Percentiles rank a stretch among this genome's conserved stretches.
Evolutionary conservation across 805 yeast genomes (phyloP).

Genomic region (Priceomyces castillae): DNA sequence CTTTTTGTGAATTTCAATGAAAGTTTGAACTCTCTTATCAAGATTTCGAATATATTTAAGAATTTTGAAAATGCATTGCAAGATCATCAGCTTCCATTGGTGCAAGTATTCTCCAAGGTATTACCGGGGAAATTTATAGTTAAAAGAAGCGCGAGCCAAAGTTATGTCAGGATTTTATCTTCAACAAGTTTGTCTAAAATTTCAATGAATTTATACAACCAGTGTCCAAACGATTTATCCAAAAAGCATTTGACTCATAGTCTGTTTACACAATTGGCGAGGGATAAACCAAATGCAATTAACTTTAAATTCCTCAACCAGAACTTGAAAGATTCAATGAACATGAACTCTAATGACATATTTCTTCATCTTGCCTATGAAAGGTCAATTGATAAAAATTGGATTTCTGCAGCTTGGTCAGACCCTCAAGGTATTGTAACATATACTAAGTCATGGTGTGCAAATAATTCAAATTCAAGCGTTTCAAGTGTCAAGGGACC

Average conservation of each 20-base stretch:
- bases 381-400: slow-evolving; percentile 71
- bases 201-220: slow-evolving; percentile 56
- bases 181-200: slow-evolving; percentile 40
- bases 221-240: slow-evolving; percentile 41
- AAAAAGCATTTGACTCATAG: slow-evolving; percentile 13
- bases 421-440: slow-evolving; percentile 74
- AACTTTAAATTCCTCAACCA: slow-evolving; percentile 34
- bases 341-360: slow-evolving; percentile 53
- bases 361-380: slow-evolving; percentile 85
- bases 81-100: slow-evolving; percentile 40
- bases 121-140: slow-evolving; percentile 29
- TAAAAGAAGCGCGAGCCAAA: slow-evolving; percentile 16
- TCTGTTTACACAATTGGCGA: slow-evolving; percentile 32
- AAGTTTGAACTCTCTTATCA: slow-evolving; percentile 44
- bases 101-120: slow-evolving; percentile 36
- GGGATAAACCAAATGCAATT: slow-evolving; percentile 36
- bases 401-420: slow-evolving; percentile 88
- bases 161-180: slow-evolving; percentile 26
- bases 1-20: slow-evolving; percentile 47
- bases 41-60: slow-evolving; percentile 46
- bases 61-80: slow-evolving; percentile 40
- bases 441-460: slow-evolving; percentile 61
- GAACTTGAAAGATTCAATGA: slow-evolving; percentile 10
- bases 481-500: slow-evolving; percentile 12
- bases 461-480: slow-evolving; percentile 12